Base-by-base conservation (phyloP, 768 basidiomycete species). In the Boletus fagicola region DNA sequence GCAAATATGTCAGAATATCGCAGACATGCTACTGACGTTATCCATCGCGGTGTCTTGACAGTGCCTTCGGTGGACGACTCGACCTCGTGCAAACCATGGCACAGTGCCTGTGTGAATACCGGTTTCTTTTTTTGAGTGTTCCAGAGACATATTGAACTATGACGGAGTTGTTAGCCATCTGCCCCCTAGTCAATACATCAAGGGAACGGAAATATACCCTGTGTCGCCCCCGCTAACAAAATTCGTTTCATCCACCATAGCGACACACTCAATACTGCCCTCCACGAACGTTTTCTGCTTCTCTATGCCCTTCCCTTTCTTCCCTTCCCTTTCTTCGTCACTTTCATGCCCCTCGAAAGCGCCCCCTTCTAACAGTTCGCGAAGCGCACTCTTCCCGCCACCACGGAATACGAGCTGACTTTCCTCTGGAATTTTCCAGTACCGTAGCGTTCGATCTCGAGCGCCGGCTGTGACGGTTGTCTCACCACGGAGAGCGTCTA, bases 401-500 rank as follows among this genome's bases (percentile, higher is more conserved):
- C 96, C 97, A 38, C 97, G 83, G 68, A 98, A 98, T 8, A 99
- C 94, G 26, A 99, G 79, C 68, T 98, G 96, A 13, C 83, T 92
- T 73, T 98, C 94, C 52, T 99, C 96, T 38, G 86, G 84, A 51
- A 98, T 89, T 75, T 98, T 98, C 96, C 96, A 99, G 74, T 84
- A 98, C 36, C 97, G 81, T 57, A 87, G 83, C 0, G 94, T 97
- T 69, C 92, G 88, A 77, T 99, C 97, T 35, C 94, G 79, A 0
- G 86, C 91, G 20, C 96, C 97, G 6, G 88, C 89, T 36, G 88
- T 94, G 20, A 98, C 84, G 16, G 89, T 90, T 2, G 86, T 85
- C 64, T 98, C 94, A 8, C 84, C 84, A 35, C 90, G 85, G 16
- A 98, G 81, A 7, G 92, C 80, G 60, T 94, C 92, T 6, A 99